Base-by-base conservation (phyloP, 2,329 filamentous ascomycete species). In the Cladosporium cucumerinum region DNA sequence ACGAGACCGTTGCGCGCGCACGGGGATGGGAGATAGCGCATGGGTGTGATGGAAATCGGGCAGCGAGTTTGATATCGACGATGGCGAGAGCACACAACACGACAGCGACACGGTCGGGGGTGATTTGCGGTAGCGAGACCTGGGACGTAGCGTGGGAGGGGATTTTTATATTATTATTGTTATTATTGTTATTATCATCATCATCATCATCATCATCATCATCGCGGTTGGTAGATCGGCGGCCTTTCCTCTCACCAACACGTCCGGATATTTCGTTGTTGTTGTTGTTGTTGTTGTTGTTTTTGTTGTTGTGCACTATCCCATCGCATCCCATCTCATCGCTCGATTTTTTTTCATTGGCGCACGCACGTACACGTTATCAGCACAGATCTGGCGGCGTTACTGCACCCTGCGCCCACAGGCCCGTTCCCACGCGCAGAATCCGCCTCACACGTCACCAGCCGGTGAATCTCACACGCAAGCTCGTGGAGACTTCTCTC, bases 401-500 rank as follows among this genome's bases (percentile, higher is more conserved):
- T 39, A 18, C 34, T 39, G 34, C 34, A 36, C 34, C 34, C 34
- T 36, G 34, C 34, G 34, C 34, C 2, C 32, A 10, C 14, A 39
- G 34, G 34, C 16, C 36, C 36, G 7, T 43, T 21, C 39, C 39
- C 39, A 46, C 39, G 39, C 39, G 39, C 39, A 23, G 3, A n/a
- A 1, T 16, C 49, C 6, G 26, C 49, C 49, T 11, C 51, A 1
- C 5, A 54, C 39, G 39, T 46, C 39, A 46, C 18, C 3, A 2
- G 3, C 3, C 3, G 12, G 32, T 4, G 11, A 12, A 34, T 34
- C 32, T 12, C n/a, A n/a, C n/a, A n/a, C n/a, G n/a, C n/a, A n/a
- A n/a, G n/a, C n/a, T 46, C 51, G 51, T 54, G 51, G 51, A 54
- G 51, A 54, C 26, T 54, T 54, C 51, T 48, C 11, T 60, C 39